Evolutionary conservation across 441 rosid genomes (phyloP), one percentile per base, ranked within the genome.

Genomic region (Rhodomyrtus psidioides): DNA sequence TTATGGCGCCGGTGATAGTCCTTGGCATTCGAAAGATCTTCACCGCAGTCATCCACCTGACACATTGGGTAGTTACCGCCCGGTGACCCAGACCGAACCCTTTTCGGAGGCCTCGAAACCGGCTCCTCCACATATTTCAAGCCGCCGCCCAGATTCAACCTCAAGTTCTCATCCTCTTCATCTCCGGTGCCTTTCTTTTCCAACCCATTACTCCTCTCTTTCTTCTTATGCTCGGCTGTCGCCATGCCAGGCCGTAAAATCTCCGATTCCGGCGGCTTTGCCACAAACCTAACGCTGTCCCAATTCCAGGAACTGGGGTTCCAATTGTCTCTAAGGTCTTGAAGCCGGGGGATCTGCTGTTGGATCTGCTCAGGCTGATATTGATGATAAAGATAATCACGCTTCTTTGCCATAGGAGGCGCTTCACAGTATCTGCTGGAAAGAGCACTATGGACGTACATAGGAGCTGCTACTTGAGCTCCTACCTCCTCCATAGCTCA

Each of bases 1-100:
- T 94, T 96, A 91, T 96, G 99, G 39, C 99, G 93, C 57, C 99
- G 94, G 54, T 96, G 99, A 89, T 95, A 96, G 84, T 96, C 99
- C 89, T 95, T 96, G 9, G 94, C 98, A 90, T 75, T 92, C 23
- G 97, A 94, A 10, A 96, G 93, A 91, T 94, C 95, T 87, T 94
- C 97, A 76, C 89, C 91, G 88, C 99, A 96, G 83, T 92, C 91
- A 79, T 96, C 99, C 7, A 96, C 99, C 92, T 96, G 99, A 86
- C 99, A 96, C 93, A 88, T 91, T 17, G 97, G 97, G 83, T 93
- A 92, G 85, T 90, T 91, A 83, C 91, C 87, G 70, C 96, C 97
- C 0, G 96, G 97, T 74, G 98, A 95, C 86, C 97, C 95, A 74
- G 95, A 89, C 65, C 99, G 91, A 55, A 93, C 97, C 89, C 90